Evolutionary conservation across 148 eudicot species (phyloP).

Genomic region (Euryodendron excelsum): DNA sequence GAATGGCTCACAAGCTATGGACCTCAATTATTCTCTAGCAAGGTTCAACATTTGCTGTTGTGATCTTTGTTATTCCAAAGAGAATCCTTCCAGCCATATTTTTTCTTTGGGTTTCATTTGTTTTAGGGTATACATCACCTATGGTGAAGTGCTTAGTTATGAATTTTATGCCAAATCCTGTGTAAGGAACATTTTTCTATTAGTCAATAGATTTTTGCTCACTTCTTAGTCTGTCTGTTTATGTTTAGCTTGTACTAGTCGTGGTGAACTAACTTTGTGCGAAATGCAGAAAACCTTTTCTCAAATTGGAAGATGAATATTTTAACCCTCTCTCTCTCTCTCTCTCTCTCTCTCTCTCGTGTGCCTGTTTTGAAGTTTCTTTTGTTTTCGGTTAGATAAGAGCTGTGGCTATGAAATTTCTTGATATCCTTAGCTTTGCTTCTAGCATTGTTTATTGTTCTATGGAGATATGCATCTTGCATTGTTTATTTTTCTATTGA

Average conservation of each 20-base stretch:
- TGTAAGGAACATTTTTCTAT: not conserved
- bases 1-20: not conserved
- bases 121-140: constrained; percentile 10
- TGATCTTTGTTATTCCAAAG: not conserved
- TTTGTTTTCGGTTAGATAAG: not conserved
- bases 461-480: too few relatives aligned
- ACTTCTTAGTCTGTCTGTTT: not conserved
- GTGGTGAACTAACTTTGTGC: not conserved
- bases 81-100: constrained; percentile 2
- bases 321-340: not conserved
- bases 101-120: not conserved
- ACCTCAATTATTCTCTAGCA: not conserved
- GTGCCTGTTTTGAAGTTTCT: not conserved
- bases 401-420: not conserved
- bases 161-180: not conserved
- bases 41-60: not conserved
- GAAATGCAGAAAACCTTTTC: not conserved
- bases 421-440: too few relatives aligned
- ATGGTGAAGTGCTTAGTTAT: constrained; percentile 11
- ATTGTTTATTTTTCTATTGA: not conserved
- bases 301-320: not conserved
- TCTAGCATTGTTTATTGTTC: too few relatives aligned
- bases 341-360: not conserved
- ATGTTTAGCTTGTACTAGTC: not conserved
- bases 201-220: not conserved